phyloP scores from a whole-genome alignment of 768 basidiomycete genomes.

The Dendrothele bispora region DNA sequence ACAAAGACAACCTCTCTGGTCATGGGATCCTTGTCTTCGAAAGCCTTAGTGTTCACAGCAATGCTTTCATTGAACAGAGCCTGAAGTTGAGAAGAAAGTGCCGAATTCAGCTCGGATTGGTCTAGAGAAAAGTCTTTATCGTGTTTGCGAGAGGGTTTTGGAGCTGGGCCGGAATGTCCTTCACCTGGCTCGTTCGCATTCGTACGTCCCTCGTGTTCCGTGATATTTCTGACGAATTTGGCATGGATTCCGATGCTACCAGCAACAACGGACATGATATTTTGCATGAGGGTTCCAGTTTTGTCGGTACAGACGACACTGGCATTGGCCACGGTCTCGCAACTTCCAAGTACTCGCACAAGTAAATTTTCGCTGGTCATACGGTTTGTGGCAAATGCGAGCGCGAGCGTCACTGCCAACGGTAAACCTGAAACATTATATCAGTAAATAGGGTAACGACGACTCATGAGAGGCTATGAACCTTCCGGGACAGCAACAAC shows the following conservation, averaged over 20 bases:
- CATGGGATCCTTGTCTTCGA: slow-evolving; percentile 73
- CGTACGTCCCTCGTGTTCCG: slow-evolving; percentile 66
- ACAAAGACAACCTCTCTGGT: slow-evolving; percentile 65
- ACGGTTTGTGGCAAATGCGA: slow-evolving; percentile 97
- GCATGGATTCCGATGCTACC: slow-evolving; percentile 92
- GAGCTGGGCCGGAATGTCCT: slow-evolving; percentile 20
- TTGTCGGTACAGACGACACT: slow-evolving; percentile 96
- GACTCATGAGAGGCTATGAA: slow-evolving; percentile 16
- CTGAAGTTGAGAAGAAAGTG: slow-evolving; percentile 59
- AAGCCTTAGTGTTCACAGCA: slow-evolving; percentile 91
- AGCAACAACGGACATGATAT: slow-evolving; percentile 93
- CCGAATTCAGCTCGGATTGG: slow-evolving; percentile 60
- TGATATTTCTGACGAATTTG: slow-evolving; percentile 84
- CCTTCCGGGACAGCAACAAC: slow-evolving; percentile 89
- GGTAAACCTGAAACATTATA: slow-evolving; percentile 87
- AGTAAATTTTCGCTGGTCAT: slow-evolving; percentile 95
- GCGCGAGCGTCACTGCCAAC: slow-evolving; percentile 90
- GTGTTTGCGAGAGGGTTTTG: slow-evolving; percentile 44
- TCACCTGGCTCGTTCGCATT: slow-evolving; percentile 62
- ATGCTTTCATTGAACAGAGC: slow-evolving; percentile 82
- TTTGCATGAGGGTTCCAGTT: slow-evolving; percentile 94
- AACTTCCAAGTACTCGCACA: slow-evolving; percentile 93
- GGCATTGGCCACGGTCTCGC: slow-evolving; percentile 98
- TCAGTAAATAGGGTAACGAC: slow-evolving; percentile 2
- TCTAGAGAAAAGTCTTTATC: slow-evolving; percentile 87